Evolutionary conservation across 78 protist species (phyloP), one percentile per base, ranked within the genome.

Genomic region (Dictyostelium purpureum): DNA sequence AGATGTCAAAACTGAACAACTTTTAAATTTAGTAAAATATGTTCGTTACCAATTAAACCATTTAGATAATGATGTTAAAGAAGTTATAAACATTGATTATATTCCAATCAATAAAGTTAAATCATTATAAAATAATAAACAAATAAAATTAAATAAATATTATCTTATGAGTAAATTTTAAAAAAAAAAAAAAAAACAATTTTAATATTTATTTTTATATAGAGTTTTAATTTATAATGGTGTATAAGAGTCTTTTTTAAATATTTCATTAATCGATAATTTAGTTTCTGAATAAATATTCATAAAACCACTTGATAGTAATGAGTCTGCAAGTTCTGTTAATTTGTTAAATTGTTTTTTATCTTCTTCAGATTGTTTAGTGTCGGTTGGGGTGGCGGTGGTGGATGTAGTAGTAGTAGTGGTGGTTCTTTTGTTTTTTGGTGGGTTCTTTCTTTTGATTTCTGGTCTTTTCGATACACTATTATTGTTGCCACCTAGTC

Each of bases 251-350:
- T 82, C 80, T 70, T 82, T 82, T 37, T 70, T 26, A 24, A 82
- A 82, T 26, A 59, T 11, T 40, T 38, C 51, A 54, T 73, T 77
- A 31, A 85, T 38, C 2, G 63, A 11, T 18, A 73, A 67, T 61
- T 73, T 85, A 19, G 66, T 74, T 24, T 85, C 92, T 31, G 80
- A 61, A 45, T 85, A 85, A 14, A 85, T 85, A 73, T 85, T 73
- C 70, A 85, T 75, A 56, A 26, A 59, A n/a, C 92, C 92, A 61
- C 59, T 59, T 40, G 92, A 73, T 33, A 85, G 19, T 47, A 85
- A 59, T 18, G 63, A n/a, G 59, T 85, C 80, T 2, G 75, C 66
- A 9, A 79, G 18, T 45, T 56, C 82, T 42, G 92, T 73, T 47
- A 85, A 47, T 56, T 70, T 24, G 28, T 42, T 43, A 38, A 85